Evolutionary conservation across 163 green algal species (phyloP).

Genomic region (Trebouxia gelatinosa): DNA sequence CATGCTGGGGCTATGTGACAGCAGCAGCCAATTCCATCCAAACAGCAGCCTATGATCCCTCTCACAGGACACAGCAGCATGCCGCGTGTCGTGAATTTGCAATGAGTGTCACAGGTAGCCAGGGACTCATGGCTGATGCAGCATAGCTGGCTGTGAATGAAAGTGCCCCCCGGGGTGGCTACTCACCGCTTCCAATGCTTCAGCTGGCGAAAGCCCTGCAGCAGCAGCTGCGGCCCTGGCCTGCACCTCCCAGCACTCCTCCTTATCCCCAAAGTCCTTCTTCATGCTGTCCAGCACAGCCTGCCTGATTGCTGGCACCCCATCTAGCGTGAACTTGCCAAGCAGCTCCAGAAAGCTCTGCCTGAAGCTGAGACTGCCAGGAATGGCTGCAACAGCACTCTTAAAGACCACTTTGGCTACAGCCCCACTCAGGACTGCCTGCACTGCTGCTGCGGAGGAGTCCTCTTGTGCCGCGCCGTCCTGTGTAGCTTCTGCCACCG

Average conservation of each 20-base stretch:
- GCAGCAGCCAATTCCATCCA: too few species aligned
- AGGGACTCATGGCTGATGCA: too few species aligned
- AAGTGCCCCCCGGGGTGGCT: too few species aligned
- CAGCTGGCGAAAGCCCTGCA: neutral
- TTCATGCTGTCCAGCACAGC: slow-evolving; percentile 50
- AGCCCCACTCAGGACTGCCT: slow-evolving; percentile 59
- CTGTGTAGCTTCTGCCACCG: neutral
- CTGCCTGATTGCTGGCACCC: slow-evolving; percentile 27
- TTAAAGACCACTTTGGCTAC: slow-evolving; percentile 51
- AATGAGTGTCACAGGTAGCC: too few species aligned
- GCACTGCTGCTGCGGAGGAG: slow-evolving; percentile 13
- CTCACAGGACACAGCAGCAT: too few species aligned
- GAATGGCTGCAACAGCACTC: slow-evolving; percentile 51
- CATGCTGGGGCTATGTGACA: too few species aligned
- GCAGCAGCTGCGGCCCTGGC: slow-evolving; percentile 34
- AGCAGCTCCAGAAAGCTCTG: slow-evolving; percentile 58
- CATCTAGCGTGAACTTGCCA: slow-evolving; percentile 48
- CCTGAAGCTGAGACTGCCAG: slow-evolving; percentile 49
- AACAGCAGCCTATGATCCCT: too few species aligned
- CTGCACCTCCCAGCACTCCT: slow-evolving; percentile 52
- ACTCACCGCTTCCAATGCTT: neutral
- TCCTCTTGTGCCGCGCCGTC: neutral
- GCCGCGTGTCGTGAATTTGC: too few species aligned
- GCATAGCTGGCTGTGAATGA: too few species aligned
- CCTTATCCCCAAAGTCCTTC: slow-evolving; percentile 41